These are phyloP conservation scores for Xylaria sp. DNA, from an alignment of 2,329 filamentous ascomycete genomes.

Conservation along the genomic window DNA sequence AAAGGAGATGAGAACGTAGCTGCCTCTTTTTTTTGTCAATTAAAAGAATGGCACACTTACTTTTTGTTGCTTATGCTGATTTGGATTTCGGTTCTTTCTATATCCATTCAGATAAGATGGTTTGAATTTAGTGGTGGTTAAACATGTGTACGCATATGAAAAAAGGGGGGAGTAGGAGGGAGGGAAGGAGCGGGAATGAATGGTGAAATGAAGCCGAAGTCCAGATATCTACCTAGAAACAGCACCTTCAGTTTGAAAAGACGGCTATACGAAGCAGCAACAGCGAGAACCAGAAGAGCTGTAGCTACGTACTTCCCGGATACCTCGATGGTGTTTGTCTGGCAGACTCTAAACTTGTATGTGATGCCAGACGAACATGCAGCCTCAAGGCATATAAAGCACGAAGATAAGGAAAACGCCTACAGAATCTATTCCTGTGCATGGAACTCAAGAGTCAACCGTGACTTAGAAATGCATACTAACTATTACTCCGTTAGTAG, in stretches of 20 bases:
- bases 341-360: too few species aligned
- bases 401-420: too few species aligned
- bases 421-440: too few species aligned
- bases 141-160: background rate
- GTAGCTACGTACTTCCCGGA: too few species aligned
- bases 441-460: too few species aligned
- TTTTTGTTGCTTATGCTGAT: background rate
- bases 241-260: background rate
- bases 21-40: background rate
- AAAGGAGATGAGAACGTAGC: background rate
- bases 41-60: too few species aligned
- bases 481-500: too few species aligned
- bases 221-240: too few species aligned
- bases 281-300: background rate
- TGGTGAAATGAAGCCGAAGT: background rate
- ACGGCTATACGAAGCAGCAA: background rate
- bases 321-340: background rate
- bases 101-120: background rate
- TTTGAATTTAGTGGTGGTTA: background rate
- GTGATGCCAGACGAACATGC: too few species aligned
- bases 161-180: background rate
- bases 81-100: background rate
- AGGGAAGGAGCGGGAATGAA: background rate
- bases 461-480: too few species aligned
- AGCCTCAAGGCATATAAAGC: too few species aligned